Base-by-base conservation (phyloP, 495 filamentous ascomycete species). In the Letharia lupina region DNA sequence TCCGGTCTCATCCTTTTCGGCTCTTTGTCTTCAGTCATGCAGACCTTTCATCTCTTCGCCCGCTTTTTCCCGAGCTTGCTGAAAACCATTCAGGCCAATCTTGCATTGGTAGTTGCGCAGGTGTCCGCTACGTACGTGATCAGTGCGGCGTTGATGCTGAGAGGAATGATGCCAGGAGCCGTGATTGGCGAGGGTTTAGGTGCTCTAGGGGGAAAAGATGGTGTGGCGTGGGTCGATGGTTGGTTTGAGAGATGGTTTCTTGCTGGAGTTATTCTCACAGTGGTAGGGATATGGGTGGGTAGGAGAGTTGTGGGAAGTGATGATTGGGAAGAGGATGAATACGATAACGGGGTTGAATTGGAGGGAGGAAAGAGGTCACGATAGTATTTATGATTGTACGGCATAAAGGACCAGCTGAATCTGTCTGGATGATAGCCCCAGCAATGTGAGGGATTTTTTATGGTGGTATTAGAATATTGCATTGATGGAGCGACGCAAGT, bases 191-290 rank as follows among this genome's bases (percentile, higher is more conserved):
- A 86, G 7, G 87, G 91, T 6, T 82, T 83, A 6, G 88, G 89
- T 65, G 88, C 85, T n/a, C 76, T 93, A 42, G 84, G 84, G 40
- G 87, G 86, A 13, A 86, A 90, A 71, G 82, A 84, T 11, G 76
- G 72, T 16, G 90, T 91, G 67, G 58, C 47, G n/a, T 73, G 71
- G 71, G 87, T 89, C n/a, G 90, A 92, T 68, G 76, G 84, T n/a
- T 93, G 90, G 90, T 94, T 93, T 72, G 90, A 93, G 71, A 84
- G 83, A 33, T 89, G 90, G 86, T 94, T 93, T 70, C 73, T 92
- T 37, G 69, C 82, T 5, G 85, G 85, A 10, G 86, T 84, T 59
- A 78, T 75, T 0, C 71, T 80, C 20, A 92, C 90, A 20, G 84
- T 80, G 23, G 72, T 80, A 48, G 89, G 87, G 15, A 85, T 93